These are phyloP conservation scores for Diospyros lotus DNA, from an alignment of 148 eudicot species.

Conservation along the genomic window DNA sequence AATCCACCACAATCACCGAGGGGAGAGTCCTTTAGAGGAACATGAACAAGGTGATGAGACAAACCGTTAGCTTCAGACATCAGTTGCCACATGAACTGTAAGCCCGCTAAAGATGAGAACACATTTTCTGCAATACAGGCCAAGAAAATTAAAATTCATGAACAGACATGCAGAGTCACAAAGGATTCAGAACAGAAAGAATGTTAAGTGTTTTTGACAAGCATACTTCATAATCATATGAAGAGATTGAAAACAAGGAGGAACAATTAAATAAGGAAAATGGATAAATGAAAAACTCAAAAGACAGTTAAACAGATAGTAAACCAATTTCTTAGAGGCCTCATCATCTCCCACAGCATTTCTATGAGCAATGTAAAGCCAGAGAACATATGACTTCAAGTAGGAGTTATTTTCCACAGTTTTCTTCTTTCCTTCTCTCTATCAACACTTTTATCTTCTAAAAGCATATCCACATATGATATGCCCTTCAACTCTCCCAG, in stretches of 20 bases:
- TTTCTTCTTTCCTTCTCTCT: too few species aligned
- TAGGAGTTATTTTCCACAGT: too few species aligned
- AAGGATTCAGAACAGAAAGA: not conserved
- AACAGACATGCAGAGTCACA: not conserved
- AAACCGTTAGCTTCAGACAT: conserved; percentile 57
- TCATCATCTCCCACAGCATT: too few species aligned
- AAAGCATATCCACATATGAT: too few species aligned
- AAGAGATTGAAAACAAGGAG: not conserved
- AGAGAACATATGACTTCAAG: too few species aligned
- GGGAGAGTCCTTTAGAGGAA: conserved; percentile 83
- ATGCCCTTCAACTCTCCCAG: too few species aligned
- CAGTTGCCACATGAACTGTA: conserved; percentile 78
- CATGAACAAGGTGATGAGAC: conserved; percentile 71
- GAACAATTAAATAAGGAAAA: not conserved
- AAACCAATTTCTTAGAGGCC: too few species aligned
- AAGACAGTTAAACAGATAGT: too few species aligned
- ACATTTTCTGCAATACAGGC: conserved; percentile 63
- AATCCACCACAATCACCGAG: conserved; percentile 84
- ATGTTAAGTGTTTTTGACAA: not conserved
- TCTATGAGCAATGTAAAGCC: too few species aligned
- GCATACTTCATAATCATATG: not conserved
- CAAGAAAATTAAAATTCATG: conserved; percentile 15
- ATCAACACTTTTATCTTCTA: too few species aligned
- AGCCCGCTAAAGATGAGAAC: conserved; percentile 88
- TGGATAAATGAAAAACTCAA: too few species aligned